Percentiles rank a stretch among this genome's conserved stretches.
These are phyloP conservation scores for Phialophora chinensis DNA, from an alignment of 2,329 filamentous ascomycete genomes.

Conservation along the genomic window DNA sequence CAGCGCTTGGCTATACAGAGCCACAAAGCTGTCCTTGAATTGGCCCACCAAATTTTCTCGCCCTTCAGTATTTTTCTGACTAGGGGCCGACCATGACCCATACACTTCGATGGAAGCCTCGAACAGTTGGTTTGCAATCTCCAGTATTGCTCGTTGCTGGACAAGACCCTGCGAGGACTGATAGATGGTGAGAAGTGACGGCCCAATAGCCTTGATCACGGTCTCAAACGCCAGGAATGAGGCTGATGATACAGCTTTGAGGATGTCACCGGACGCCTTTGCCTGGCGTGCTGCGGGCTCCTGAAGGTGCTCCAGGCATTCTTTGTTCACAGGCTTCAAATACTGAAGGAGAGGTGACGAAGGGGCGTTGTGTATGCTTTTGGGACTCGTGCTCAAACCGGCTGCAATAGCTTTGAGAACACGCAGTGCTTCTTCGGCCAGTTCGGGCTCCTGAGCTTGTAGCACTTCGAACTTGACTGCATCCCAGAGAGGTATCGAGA, in stretches of 20 bases:
- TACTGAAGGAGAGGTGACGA: slow-evolving; percentile 57
- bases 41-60: slow-evolving; percentile 52
- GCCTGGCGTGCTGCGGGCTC: slow-evolving; percentile 73
- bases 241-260: slow-evolving; percentile 62
- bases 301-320: slow-evolving; percentile 71
- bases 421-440: slow-evolving; percentile 64
- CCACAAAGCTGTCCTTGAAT: slow-evolving; percentile 59
- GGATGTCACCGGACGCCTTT: slow-evolving; percentile 66
- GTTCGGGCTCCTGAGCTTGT: slow-evolving; percentile 69
- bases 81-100: slow-evolving; percentile 59
- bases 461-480: slow-evolving; percentile 72
- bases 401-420: slow-evolving; percentile 62
- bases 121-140: slow-evolving; percentile 64
- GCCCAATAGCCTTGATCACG: slow-evolving; percentile 62
- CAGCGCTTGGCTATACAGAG: slow-evolving; percentile 61
- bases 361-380: slow-evolving; percentile 43
- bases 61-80: slow-evolving; percentile 43
- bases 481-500: slow-evolving; percentile 71
- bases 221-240: slow-evolving; percentile 62
- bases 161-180: slow-evolving; percentile 66
- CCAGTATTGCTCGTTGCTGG: slow-evolving; percentile 67
- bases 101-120: slow-evolving; percentile 64
- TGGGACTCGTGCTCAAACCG: slow-evolving; percentile 56
- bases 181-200: slow-evolving; percentile 65
- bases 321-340: slow-evolving; percentile 66